Conservation (phyloP, 164 flowering plant genomes). For the Umbilicus rupestris region DNA sequence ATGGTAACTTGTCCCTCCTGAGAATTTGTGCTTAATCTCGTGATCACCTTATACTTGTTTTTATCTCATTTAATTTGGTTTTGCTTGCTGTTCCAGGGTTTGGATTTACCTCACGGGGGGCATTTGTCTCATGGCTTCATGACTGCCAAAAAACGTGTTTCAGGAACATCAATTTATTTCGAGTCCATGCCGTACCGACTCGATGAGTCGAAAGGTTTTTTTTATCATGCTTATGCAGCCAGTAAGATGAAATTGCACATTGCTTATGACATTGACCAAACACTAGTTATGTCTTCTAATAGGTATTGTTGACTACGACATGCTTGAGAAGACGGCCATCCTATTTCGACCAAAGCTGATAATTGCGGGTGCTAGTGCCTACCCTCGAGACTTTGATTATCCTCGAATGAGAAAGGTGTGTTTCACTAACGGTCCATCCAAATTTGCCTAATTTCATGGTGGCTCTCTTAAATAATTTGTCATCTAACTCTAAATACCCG, state of each 20-base stretch:
- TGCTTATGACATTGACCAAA: neutral
- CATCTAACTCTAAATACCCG: neutral
- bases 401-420: conserved; percentile 85
- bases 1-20: conserved; percentile 39
- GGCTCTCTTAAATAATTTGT: neutral
- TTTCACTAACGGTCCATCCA: neutral
- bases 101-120: conserved; percentile 94
- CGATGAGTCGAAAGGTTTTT: conserved; percentile 72
- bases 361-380: conserved; percentile 96
- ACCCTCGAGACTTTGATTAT: conserved; percentile 92
- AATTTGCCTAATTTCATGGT: neutral
- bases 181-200: conserved; percentile 95
- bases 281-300: conserved; percentile 8
- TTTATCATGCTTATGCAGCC: conserved; percentile 3
- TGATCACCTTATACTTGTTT: neutral
- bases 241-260: neutral
- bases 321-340: conserved; percentile 87
- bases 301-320: conserved; percentile 89
- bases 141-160: conserved; percentile 86
- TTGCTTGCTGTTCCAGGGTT: conserved; percentile 39
- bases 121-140: conserved; percentile 96
- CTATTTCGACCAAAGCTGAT: conserved; percentile 88
- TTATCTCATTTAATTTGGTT: conserved; percentile 5
- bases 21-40: neutral
- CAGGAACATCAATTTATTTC: conserved; percentile 86